These are phyloP conservation scores for Geotrichum reessii DNA, from an alignment of 1,139 yeast genomes.

Conservation along the genomic window DNA sequence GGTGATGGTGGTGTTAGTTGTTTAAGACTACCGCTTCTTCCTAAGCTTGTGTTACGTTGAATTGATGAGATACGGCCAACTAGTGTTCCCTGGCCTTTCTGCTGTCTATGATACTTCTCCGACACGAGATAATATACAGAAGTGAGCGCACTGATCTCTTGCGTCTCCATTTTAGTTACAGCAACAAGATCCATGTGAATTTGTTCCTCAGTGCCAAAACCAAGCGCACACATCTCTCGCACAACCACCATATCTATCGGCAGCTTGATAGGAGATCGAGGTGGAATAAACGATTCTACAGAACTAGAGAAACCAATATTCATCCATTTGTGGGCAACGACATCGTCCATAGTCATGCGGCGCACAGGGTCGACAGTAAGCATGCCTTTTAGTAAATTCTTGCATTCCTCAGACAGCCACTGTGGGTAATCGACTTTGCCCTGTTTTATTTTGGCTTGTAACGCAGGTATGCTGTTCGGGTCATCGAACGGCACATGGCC, in stretches of 20 bases:
- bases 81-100: slow-evolving; percentile 27
- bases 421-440: slow-evolving; percentile 91
- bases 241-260: slow-evolving; percentile 71
- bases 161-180: background rate
- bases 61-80: background rate
- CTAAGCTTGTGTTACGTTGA: background rate
- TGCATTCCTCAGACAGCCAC: slow-evolving; percentile 72
- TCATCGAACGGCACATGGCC: slow-evolving; percentile 3
- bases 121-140: slow-evolving; percentile 81
- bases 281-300: slow-evolving; percentile 68
- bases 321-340: slow-evolving; percentile 93
- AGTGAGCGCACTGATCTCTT: slow-evolving; percentile 44
- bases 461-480: slow-evolving; percentile 53
- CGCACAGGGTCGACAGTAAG: slow-evolving; percentile 79
- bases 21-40: background rate
- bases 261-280: slow-evolving; percentile 62
- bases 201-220: slow-evolving; percentile 62
- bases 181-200: slow-evolving; percentile 52
- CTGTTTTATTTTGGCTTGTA: slow-evolving; percentile 88
- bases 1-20: background rate
- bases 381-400: slow-evolving; percentile 77
- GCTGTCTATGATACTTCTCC: slow-evolving; percentile 70
- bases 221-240: slow-evolving; percentile 69
- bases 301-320: slow-evolving; percentile 74
- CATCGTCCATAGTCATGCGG: slow-evolving; percentile 75